These are phyloP conservation scores for Trichophaea hybrida DNA, from an alignment of 2,329 filamentous ascomycete genomes.

Conservation along the genomic window DNA sequence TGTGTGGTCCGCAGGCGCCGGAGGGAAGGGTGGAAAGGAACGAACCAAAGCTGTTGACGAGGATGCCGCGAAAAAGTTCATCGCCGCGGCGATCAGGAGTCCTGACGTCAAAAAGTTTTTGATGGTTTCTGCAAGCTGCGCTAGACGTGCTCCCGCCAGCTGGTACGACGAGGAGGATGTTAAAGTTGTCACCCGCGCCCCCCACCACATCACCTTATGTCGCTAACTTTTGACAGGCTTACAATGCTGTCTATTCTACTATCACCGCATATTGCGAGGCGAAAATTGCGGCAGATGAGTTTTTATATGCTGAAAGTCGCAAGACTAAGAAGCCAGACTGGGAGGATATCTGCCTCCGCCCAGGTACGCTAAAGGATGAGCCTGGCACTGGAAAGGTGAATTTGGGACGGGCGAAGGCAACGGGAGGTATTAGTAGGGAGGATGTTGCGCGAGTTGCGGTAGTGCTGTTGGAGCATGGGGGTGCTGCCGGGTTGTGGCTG, in stretches of 20 bases:
- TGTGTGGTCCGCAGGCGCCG: constrained; percentile 53
- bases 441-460: constrained; percentile 47
- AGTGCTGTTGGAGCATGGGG: constrained; percentile 38
- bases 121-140: constrained; percentile 47
- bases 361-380: constrained; percentile 37
- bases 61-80: constrained; percentile 49
- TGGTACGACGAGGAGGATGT: constrained; percentile 41
- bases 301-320: constrained; percentile 30
- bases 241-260: constrained; percentile 26
- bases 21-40: constrained; percentile 44
- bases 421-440: constrained; percentile 37
- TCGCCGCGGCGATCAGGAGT: constrained; percentile 43
- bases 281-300: constrained; percentile 43
- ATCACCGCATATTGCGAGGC: constrained; percentile 45
- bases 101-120: constrained; percentile 47
- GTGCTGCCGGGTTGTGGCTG: constrained; percentile 27
- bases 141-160: constrained; percentile 38
- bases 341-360: constrained; percentile 40
- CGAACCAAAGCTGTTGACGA: constrained; percentile 46
- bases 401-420: constrained; percentile 34
- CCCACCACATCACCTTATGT: not conserved
- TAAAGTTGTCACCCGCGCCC: not conserved
- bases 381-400: constrained; percentile 34
- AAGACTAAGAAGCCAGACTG: constrained; percentile 32
- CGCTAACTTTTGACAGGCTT: constrained; percentile 4